Evolutionary conservation across 305 asterid species (phyloP).

Genomic region (Fraxinus greggii): DNA sequence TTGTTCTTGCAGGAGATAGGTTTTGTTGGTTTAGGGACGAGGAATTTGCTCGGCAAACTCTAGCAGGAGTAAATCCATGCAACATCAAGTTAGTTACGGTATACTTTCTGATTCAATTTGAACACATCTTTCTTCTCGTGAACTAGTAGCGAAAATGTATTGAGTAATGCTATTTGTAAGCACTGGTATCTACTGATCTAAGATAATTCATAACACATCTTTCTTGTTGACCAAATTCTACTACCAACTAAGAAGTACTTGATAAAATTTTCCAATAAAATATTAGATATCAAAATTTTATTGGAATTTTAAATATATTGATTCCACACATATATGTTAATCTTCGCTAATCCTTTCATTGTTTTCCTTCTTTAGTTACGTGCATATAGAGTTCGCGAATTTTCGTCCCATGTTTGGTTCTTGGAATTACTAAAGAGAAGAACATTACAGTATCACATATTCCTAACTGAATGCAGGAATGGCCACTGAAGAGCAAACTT

Average conservation of each 20-base stretch:
- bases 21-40: constrained; percentile 72
- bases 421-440: not conserved
- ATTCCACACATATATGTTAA: not conserved
- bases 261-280: not conserved
- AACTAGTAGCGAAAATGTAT: not conserved
- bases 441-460: not conserved
- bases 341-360: not conserved
- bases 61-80: constrained; percentile 73
- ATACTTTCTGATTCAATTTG: not conserved
- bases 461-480: constrained; percentile 43
- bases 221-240: not conserved
- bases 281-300: not conserved
- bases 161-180: not conserved
- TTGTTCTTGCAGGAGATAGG: constrained; percentile 52
- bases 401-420: not conserved
- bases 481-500: constrained; percentile 71
- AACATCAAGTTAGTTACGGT: constrained; percentile 63
- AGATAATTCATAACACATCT: not conserved
- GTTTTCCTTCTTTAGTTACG: not conserved
- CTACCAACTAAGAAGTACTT: not conserved
- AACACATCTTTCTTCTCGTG: not conserved
- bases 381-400: not conserved
- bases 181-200: not conserved
- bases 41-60: constrained; percentile 75
- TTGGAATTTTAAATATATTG: not conserved